Base-by-base conservation (phyloP, 805 yeast genomes). In the Komagataella phaffii region DNA sequence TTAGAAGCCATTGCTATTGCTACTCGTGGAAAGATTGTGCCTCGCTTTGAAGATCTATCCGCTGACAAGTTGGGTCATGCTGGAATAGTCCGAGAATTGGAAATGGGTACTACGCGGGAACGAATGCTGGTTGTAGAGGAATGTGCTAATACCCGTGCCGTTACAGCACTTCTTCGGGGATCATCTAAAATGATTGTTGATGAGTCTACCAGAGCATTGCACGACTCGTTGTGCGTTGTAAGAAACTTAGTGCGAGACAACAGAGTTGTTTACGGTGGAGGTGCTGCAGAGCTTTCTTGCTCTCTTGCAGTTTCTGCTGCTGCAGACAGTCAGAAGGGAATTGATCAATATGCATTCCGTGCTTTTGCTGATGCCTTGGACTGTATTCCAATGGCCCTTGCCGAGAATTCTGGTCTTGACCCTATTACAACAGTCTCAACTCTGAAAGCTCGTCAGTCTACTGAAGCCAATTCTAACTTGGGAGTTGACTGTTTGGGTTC, bases 181-280 rank as follows among this genome's bases (percentile, higher is more conserved):
- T 87, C 96, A 7, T 93, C 90, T 69, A 90, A 87, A 68, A 95
- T 93, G 99, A 88, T 95, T 61, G 91, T 88, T 30, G 99, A 91
- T 62, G 99, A 93, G 72, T 95, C 96, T 50, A 80, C 87, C 57
- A 84, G 99, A 67, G 97, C 99, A 1, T 75, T 93, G 53, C 98
- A 93, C 62, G 99, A 93, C 66, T 87, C 99, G 7, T 72, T 93
- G 53, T 91, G 99, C 72, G 99, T 95, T 47, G 99, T 93, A 24
- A 85, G 99, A 72, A 95, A 93, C 70, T 78, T 93, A 64, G 84
- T 95, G 50, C 80, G 83, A 61, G 98, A 95, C 67, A 84, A 81
- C 65, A 79, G 96, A 67, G 88, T 93, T 48, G 97, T 95, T n/a
- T 93, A 93, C 63, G 99, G 99, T 56, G 99, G 99, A 60, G 99